Base-by-base conservation (phyloP, 257 asterid species). In the Przewalskia tangutica region DNA sequence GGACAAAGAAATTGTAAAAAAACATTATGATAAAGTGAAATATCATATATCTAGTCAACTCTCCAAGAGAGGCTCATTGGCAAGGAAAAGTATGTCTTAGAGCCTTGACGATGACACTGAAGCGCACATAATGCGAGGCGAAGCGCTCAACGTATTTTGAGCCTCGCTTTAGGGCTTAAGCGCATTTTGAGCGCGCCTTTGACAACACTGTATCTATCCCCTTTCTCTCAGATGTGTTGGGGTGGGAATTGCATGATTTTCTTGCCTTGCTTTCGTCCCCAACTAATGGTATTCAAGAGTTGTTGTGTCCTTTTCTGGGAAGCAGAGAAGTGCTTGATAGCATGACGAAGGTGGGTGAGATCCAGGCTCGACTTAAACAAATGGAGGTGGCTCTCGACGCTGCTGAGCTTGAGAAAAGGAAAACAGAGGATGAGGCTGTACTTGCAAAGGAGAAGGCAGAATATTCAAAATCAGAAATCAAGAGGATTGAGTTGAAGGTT, bases 401-500 rank as follows among this genome's bases (percentile, higher is more conserved):
- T 60, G 94, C 97, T 81, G 81, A 91, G 83, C 91, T 89, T 79
- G 94, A 87, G 82, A 94, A 92, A 85, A 93, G 86, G 88, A 89
- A 89, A 83, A 92, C 97, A 59, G 92, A 93, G 85, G 83, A 88
- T 79, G 98, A 96, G 90, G 91, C 85, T 79, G 88, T 88, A 81
- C 77, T 91, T 90, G 85, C 88, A 44, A 93, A 91, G 88, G 97
- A 91, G 89, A 90, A 83, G 79, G 91, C 91, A 68, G 95, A 89
- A 84, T 87, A 87, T 36, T 89, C 87, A 82, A 88, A 87, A 83
- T 88, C 93, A 54, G 97, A 96, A 87, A 86, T 89, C 88, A 92
- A 88, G 90, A 88, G 97, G 90, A 91, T 93, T 79, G 91, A 91
- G 88, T 82, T 87, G 89, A 89, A 89, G 97, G 98, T 95, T 82